phyloP scores from a whole-genome alignment of 306 rosid genomes.

The Vachellia collinsii region DNA sequence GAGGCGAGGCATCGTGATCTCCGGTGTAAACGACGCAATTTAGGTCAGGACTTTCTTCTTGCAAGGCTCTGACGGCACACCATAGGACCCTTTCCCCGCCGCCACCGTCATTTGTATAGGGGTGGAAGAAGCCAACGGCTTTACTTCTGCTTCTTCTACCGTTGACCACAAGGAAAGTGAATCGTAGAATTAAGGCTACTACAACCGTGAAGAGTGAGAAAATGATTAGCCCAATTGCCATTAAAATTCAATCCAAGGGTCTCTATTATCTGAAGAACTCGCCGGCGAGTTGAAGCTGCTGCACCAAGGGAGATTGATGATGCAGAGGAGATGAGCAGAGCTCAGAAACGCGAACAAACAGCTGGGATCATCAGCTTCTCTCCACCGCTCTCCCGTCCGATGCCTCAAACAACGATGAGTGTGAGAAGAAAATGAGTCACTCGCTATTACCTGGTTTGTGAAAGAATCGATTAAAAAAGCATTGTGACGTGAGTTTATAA shows the following conservation, averaged over 20 bases:
- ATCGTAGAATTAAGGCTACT: conserved; percentile 31
- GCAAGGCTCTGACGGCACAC: conserved; percentile 88
- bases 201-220: conserved; percentile 46
- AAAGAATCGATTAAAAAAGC: too few species aligned
- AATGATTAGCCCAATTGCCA: conserved; percentile 43
- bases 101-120: conserved; percentile 90
- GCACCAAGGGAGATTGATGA: not conserved
- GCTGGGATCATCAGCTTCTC: not conserved
- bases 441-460: too few species aligned
- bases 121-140: conserved; percentile 92
- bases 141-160: conserved; percentile 55
- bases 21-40: conserved; percentile 80
- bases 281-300: not conserved
- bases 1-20: conserved; percentile 83
- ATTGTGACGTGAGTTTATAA: too few species aligned
- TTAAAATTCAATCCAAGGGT: not conserved
- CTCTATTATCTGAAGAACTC: not conserved
- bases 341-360: not conserved
- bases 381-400: too few species aligned
- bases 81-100: conserved; percentile 94
- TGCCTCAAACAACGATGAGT: too few species aligned
- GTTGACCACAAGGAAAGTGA: conserved; percentile 34
- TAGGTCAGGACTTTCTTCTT: conserved; percentile 65
- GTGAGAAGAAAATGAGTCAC: too few species aligned
- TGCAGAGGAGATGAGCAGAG: not conserved